Evolutionary conservation across 495 filamentous ascomycete genomes (phyloP).

Genomic region (Hypoxylon fuscum): DNA sequence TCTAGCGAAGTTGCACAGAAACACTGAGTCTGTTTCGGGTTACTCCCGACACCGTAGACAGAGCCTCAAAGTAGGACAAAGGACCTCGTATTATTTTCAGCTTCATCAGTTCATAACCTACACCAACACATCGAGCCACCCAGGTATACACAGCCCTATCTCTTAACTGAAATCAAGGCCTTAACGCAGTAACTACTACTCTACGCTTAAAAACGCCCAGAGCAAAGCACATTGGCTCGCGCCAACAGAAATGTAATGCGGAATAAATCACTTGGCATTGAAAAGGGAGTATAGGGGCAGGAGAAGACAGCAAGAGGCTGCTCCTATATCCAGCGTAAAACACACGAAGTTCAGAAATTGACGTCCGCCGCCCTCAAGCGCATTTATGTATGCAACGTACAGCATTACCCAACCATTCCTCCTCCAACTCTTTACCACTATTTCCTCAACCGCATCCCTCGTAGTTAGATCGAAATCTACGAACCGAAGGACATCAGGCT

Average conservation of each 20-base stretch:
- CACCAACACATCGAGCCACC: neutral
- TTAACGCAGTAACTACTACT: neutral
- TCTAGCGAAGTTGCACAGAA: slow-evolving; percentile 3
- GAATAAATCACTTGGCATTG: slow-evolving; percentile 22
- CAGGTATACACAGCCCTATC: neutral
- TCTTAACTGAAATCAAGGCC: neutral
- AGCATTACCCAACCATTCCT: neutral
- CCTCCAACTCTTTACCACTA: slow-evolving; percentile 1
- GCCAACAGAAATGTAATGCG: neutral
- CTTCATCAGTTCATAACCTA: slow-evolving; percentile 2
- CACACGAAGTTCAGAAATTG: slow-evolving; percentile 14
- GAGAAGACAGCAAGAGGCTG: slow-evolving; percentile 17
- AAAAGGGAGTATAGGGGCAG: slow-evolving; percentile 23
- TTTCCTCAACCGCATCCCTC: neutral
- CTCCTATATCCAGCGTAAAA: slow-evolving; percentile 34
- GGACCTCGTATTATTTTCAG: neutral
- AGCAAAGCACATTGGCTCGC: neutral
- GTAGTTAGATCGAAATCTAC: neutral
- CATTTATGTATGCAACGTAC: neutral
- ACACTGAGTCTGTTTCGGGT: slow-evolving; percentile 25
- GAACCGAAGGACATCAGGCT: slow-evolving; percentile 39
- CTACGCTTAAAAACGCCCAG: slow-evolving; percentile 4
- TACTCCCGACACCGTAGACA: slow-evolving; percentile 18
- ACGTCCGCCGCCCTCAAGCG: slow-evolving; percentile 10
- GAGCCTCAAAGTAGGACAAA: slow-evolving; percentile 24